Base-by-base conservation (phyloP, 2,329 filamentous ascomycete species). In the Fusarium musae region DNA sequence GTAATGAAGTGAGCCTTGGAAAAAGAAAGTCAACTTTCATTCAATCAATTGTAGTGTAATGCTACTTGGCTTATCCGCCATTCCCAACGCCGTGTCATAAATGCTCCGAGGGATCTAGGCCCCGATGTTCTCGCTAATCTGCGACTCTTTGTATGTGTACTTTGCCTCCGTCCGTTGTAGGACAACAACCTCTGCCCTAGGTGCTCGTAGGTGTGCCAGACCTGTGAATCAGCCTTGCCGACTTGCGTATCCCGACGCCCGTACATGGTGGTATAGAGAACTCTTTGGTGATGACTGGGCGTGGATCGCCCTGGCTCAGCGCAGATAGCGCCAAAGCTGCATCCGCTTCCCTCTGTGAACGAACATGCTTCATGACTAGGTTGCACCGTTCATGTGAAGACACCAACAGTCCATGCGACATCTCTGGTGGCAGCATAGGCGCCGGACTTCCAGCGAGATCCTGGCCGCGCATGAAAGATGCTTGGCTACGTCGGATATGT, bases 361-460 rank as follows among this genome's bases (percentile, higher is more conserved):
- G 70, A 34, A 53, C 70, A 11, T 59, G 62, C 58, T 75, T 70
- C 26, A 73, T 49, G 28, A 72, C 64, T 10, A 72, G 47, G 6
- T 50, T 66, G 37, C 57, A 52, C 10, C 66, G 60, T 16, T 61
- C 69, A 12, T 62, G 59, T 15, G 60, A 58, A n/a, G 58, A 9
- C n/a, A 52, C 46, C 57, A 69, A 49, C 44, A 77, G 68, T 19
- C 46, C 59, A 9, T 70, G 72, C 8, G 70, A 58, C 47, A 74
- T 73, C 37, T 75, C 74, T 26, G 78, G 59, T 13, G 76, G 66
- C 9, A 63, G 61, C 12, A 75, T 71, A 17, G 79, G 37, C 4
- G 77, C 57, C 26, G 79, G 74, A 13, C 76, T 66, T 12, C 77
- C 37, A 49, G 70, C 77, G 47, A 80, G 78, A 8, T 75, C 66